phyloP scores from a whole-genome alignment of 108 stramenopile genomes.

The Nitzschia putrida region DNA sequence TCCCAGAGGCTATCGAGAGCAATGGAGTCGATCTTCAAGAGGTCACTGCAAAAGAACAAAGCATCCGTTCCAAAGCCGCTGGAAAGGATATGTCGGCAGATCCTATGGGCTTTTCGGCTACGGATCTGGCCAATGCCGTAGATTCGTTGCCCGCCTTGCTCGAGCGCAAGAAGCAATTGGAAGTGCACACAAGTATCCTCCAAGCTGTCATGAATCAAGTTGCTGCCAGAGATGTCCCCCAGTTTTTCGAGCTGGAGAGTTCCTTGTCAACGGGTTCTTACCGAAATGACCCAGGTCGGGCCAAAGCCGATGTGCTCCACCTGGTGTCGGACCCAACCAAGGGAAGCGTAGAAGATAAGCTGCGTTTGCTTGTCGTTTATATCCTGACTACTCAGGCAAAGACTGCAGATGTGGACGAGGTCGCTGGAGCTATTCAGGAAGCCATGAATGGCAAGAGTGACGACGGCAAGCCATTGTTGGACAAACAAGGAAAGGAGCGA shows the following conservation, averaged over 20 bases:
- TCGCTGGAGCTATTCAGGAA: slow-evolving; percentile 67
- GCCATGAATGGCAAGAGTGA: slow-evolving; percentile 51
- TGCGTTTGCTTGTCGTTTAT: slow-evolving; percentile 89
- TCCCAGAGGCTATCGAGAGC: slow-evolving; percentile 96
- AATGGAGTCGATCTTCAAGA: slow-evolving; percentile 93
- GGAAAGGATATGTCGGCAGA: slow-evolving; percentile 30
- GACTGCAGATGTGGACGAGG: slow-evolving; percentile 81
- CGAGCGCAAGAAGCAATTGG: slow-evolving; percentile 92
- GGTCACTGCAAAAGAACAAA: slow-evolving; percentile 77
- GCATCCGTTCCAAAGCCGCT: slow-evolving; percentile 66
- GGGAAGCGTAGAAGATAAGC: slow-evolving; percentile 95
- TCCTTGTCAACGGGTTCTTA: slow-evolving; percentile 81
- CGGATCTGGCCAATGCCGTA: slow-evolving; percentile 85
- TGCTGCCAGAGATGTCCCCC: slow-evolving; percentile 93
- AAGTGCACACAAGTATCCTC: slow-evolving; percentile 94
- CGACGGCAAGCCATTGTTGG: slow-evolving; percentile 56
- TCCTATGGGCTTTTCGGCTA: slow-evolving; percentile 43
- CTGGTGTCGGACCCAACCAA: slow-evolving; percentile 79
- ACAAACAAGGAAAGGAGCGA: slow-evolving; percentile 51
- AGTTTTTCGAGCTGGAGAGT: slow-evolving; percentile 93
- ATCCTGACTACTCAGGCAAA: slow-evolving; percentile 73
- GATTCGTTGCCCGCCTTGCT: slow-evolving; percentile 93
- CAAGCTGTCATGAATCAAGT: slow-evolving; percentile 98
- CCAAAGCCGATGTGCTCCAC: slow-evolving; percentile 76
- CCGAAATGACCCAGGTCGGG: slow-evolving; percentile 72